Evolutionary conservation across 1,284 basidiomycete genomes (phyloP).

Genomic region (Papiliotrema fonsecae): DNA sequence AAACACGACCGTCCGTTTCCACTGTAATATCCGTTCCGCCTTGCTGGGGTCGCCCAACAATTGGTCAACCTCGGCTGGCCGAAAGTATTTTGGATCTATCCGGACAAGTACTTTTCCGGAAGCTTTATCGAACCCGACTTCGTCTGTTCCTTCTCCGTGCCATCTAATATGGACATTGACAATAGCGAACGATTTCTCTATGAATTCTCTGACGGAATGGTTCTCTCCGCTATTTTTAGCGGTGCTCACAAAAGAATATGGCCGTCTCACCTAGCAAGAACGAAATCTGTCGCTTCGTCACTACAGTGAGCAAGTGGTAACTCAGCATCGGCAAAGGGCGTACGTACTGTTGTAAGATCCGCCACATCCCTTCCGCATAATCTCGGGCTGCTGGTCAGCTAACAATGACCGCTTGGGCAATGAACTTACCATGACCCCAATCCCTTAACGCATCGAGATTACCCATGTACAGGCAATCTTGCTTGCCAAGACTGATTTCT

Average conservation of each 20-base stretch:
- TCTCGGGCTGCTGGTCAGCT: too few relatives aligned
- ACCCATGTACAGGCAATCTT: conserved; percentile 78
- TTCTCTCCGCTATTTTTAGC: too few relatives aligned
- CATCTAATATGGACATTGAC: conserved; percentile 69
- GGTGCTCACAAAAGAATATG: too few relatives aligned
- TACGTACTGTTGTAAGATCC: conserved; percentile 75
- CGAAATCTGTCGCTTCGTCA: conserved; percentile 69
- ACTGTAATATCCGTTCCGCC: conserved; percentile 74
- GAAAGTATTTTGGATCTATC: conserved; percentile 70
- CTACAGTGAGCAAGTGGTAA: background rate
- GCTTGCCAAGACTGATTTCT: conserved; percentile 79
- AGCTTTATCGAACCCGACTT: conserved; percentile 65
- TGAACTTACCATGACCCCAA: conserved; percentile 86
- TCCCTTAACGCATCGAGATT: conserved; percentile 87
- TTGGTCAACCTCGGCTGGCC: conserved; percentile 86
- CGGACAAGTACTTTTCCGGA: conserved; percentile 68
- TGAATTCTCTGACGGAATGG: conserved; percentile 81
- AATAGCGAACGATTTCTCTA: conserved; percentile 71
- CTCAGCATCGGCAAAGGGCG: background rate
- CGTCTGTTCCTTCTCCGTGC: conserved; percentile 66
- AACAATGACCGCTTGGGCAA: too few relatives aligned
- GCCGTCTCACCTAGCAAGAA: conserved; percentile 89
- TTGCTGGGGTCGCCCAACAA: conserved; percentile 53
- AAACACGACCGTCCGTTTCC: conserved; percentile 77
- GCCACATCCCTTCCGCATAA: conserved; percentile 92